Evolutionary conservation across 306 rosid species (phyloP), one percentile per base, ranked within the genome.

Genomic region (Quercus gilva): DNA sequence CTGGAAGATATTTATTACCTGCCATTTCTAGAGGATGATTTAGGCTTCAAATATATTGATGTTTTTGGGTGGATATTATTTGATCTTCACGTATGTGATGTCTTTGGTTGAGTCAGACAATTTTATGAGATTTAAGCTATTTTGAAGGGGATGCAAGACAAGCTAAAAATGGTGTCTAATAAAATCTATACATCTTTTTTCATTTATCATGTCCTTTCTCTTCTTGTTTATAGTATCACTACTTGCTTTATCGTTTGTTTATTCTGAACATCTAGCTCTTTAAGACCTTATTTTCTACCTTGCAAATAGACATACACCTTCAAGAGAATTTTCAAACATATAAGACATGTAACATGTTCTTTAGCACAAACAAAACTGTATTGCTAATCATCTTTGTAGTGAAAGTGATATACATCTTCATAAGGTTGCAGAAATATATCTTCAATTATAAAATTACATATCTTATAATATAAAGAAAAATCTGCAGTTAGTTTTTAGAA

Each of bases 321-420:
- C 15, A 7, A 28, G 1, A 63, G 0, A 63, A 23, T 26, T 26
- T 63, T 63, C 69, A 63, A 63, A 5, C 69, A 63, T 23, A 15
- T 15, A 15, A 28, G n/a, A 63, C 1, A 14, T 28, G n/a, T 63
- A 26, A 26, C 21, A 28, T 63, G 43, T 13, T 26, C 35, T 63
- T 13, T 63, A 26, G 20, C 35, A 63, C 12, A 28, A 26, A 26
- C 43, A 63, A 63, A 63, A 28, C 69, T 63, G 69, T 28, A 63
- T 28, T 63, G 18, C 41, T 25, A 28, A 26, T 28, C 37, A 28
- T 63, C 41, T 63, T 63, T 6, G 20, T 13, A 18, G 29, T 63
- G 14, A 63, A 14, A 13, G 43, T 6, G 56, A 74, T 64, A 68
- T 60, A 59, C 77, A 83, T 52, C 73, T 52, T 53, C 45, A 20